Percentiles rank a stretch among this genome's conserved stretches.
Conservation (phyloP, 306 rosid genomes). For the Cicer chorassanicum region DNA sequence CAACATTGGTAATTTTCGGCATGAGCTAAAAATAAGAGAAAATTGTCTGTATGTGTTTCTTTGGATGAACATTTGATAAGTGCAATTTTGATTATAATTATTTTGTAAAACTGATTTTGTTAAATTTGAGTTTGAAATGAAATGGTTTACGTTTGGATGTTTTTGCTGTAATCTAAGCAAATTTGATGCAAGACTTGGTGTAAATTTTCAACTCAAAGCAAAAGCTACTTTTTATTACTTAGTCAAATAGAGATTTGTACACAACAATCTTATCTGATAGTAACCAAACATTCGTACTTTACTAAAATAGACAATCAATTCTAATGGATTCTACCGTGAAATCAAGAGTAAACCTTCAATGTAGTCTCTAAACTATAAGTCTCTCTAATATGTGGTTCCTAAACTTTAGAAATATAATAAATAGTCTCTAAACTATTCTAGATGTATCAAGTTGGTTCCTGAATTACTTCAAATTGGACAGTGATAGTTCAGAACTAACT, state of each 20-base stretch:
- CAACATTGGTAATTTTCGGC: not conserved
- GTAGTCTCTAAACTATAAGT: too few relatives aligned
- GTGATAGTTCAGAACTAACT: too few relatives aligned
- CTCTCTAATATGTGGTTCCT: too few relatives aligned
- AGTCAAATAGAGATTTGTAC: not conserved
- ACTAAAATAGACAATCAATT: not conserved
- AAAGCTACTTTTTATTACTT: not conserved
- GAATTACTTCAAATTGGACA: too few relatives aligned
- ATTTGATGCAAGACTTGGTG: not conserved
- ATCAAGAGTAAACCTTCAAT: too few relatives aligned
- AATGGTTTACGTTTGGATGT: not conserved
- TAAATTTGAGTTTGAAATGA: not conserved
- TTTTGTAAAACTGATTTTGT: not conserved
- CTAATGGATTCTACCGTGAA: not conserved
- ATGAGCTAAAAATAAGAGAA: conserved; percentile 17
- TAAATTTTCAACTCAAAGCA: not conserved
- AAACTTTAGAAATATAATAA: too few relatives aligned
- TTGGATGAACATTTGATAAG: not conserved
- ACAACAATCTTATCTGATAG: not conserved
- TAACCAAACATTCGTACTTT: too few relatives aligned
- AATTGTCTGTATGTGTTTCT: not conserved
- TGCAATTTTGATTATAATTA: not conserved
- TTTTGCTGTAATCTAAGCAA: not conserved
- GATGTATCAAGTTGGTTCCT: too few relatives aligned
- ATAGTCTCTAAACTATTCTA: too few relatives aligned